Base-by-base conservation (phyloP, 768 basidiomycete species). In the Lactarius sp. region DNA sequence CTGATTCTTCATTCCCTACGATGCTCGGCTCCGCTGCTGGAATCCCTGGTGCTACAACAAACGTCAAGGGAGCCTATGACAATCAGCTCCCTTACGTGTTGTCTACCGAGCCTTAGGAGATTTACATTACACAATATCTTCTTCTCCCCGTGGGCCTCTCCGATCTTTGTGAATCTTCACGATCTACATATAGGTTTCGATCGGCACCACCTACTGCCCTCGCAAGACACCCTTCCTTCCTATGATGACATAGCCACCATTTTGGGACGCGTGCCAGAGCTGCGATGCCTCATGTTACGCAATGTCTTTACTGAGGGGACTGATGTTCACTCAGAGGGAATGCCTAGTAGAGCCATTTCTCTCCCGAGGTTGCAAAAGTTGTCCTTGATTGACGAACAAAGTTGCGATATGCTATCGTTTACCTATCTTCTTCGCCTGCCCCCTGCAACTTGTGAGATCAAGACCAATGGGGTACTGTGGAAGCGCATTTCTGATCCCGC, bases 41-140 rank as follows among this genome's bases (percentile, higher is more conserved):
- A 62, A 62, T 51, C 37, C n/a, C 49, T 56, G 39, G 37, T 37
- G 12, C 37, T 56, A 14, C 49, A 41, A 51, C 41, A 34, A 31
- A 22, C n/a, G 16, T 62, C 61, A 9, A 41, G 54, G 61, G 47
- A 56, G 31, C n/a, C 31, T 27, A n/a, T 50, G 33, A 52, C 39
- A 5, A 44, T 56, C 20, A 22, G n/a, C 16, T 44, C 47, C n/a
- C 14, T 36, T 13, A 39, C 39, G 14, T 56, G 49, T 16, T 55
- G 53, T 61, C 49, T 56, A 13, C 55, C 61, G 8, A 52, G 53
- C 42, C 46, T 61, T 31, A 62, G 13, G 33, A 56, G 61, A 7
- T 39, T 56, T 7, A 46, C 37, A 18, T 36, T 61, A 18, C 20
- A 36, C 16, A 61, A 61, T 41, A 16, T 61, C 31, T 41, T 42